phyloP scores from a whole-genome alignment of 176 grass and related monocot species.

The Eragrostis nindensis region DNA sequence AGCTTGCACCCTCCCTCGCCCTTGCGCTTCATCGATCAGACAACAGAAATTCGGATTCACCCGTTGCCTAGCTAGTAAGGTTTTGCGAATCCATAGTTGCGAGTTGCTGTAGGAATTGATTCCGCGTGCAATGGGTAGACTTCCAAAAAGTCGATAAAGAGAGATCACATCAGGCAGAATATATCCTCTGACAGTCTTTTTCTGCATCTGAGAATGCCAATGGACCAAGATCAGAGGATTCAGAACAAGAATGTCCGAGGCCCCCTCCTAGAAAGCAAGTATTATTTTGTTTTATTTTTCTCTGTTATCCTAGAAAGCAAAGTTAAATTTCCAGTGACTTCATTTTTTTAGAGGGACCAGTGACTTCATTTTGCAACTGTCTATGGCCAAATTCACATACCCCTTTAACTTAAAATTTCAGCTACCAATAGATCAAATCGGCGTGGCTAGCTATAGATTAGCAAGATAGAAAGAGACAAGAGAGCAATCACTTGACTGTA shows the following conservation, averaged over 20 bases:
- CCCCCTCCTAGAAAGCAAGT: not conserved
- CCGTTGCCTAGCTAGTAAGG: not conserved
- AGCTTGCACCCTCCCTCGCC: not conserved
- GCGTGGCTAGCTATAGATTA: not conserved
- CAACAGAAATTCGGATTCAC: not conserved
- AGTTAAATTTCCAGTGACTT: too few relatives aligned
- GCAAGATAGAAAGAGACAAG: slow-evolving; percentile 30
- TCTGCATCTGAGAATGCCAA: not conserved
- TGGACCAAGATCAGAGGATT: not conserved
- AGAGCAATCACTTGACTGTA: slow-evolving; percentile 31
- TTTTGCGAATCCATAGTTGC: not conserved
- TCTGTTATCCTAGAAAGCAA: not conserved
- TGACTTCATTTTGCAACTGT: not conserved
- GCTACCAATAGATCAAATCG: not conserved
- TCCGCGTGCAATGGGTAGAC: slow-evolving; percentile 18
- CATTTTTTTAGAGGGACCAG: too few relatives aligned
- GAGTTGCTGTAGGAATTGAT: slow-evolving; percentile 35
- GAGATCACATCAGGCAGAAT: slow-evolving; percentile 20
- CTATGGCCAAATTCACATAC: not conserved
- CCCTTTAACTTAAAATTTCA: not conserved
- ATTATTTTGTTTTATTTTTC: not conserved
- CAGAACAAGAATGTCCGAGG: not conserved
- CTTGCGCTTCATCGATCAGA: not conserved
- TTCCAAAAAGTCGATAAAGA: slow-evolving; percentile 1
- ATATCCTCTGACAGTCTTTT: slow-evolving; percentile 32